Evolutionary conservation across 2,329 filamentous ascomycete genomes (phyloP).

Genomic region (Trichophyton mentagrophytes): DNA sequence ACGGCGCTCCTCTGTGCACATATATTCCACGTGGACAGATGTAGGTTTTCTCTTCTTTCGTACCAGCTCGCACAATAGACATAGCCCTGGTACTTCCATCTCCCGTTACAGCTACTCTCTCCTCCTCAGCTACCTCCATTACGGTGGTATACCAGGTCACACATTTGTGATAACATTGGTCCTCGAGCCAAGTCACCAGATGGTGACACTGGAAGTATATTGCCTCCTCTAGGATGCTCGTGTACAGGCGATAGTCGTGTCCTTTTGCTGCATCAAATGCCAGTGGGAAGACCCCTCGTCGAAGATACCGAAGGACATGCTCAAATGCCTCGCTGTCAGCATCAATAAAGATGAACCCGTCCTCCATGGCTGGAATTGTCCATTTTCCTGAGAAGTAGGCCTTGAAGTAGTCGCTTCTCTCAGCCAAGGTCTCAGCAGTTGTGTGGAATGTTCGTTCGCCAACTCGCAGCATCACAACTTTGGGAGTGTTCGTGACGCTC

Average conservation of each 20-base stretch:
- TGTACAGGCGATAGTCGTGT: conserved; percentile 9
- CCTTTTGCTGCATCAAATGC: conserved; percentile 5
- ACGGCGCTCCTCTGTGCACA: background rate
- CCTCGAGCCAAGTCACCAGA: conserved; percentile 8
- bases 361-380: conserved; percentile 4
- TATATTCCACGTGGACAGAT: conserved; percentile 9
- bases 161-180: conserved; percentile 8
- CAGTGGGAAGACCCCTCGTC: conserved; percentile 9
- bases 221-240: conserved; percentile 7
- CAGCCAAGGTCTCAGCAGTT: conserved; percentile 3
- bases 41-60: background rate
- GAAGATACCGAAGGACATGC: conserved; percentile 9
- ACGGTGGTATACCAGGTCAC: background rate
- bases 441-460: conserved; percentile 6
- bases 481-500: background rate
- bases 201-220: conserved; percentile 9
- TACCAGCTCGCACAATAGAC: background rate
- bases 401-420: conserved; percentile 10
- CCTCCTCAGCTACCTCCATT: background rate
- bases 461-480: conserved; percentile 5
- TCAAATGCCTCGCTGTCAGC: conserved; percentile 6
- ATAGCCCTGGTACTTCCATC: background rate
- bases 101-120: background rate
- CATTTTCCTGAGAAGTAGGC: conserved; percentile 7
- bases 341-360: conserved; percentile 10